Base-by-base conservation (phyloP, 2,329 filamentous ascomycete genomes). In the Trichoderma semiorbis region DNA sequence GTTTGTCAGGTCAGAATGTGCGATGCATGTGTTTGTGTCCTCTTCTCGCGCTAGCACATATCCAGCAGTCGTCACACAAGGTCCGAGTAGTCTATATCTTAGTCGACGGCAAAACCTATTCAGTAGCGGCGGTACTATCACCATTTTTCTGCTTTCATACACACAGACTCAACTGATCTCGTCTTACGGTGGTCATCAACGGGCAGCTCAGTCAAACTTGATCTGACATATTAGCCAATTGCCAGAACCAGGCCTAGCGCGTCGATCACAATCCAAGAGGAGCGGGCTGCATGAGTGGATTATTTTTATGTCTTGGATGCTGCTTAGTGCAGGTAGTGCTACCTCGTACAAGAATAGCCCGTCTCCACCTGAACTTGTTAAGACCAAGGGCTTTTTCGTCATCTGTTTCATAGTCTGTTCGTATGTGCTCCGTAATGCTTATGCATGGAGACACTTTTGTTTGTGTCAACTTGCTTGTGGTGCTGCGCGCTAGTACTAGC, bases 201-300 rank as follows among this genome's bases (percentile, higher is more conserved):
- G 50, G 66, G 34, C 65, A 68, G 36, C 32, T 60, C 32, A 43
- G 34, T 34, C 68, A 64, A 64, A 53, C 47, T 39, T 34, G 47
- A 64, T 57, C 68, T 64, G 58, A 70, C 69, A 71, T 58, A 24
- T 47, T 36, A 30, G 32, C 50, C 50, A 58, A 34, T 71, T 55
- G 60, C 47, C 69, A 71, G 34, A 65, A 71, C 61, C 24, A 63
- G 69, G 50, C 64, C 57, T 61, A 66, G 50, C 24, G 63, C 70
- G 70, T 67, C 64, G 70, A 72, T 72, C 70, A 34, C 60, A 71
- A 71, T 71, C 69, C 69, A 65, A 71, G 68, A 64, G 60, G 47
- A 71, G 69, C 70, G 18, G 32, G 26, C 43, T 67, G 70, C 55
- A 67, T 67, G 64, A 68, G 64, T 72, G 63, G 70, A 68, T 72